Evolutionary conservation across 1,139 yeast species (phyloP).

Genomic region (Pichia sp.): DNA sequence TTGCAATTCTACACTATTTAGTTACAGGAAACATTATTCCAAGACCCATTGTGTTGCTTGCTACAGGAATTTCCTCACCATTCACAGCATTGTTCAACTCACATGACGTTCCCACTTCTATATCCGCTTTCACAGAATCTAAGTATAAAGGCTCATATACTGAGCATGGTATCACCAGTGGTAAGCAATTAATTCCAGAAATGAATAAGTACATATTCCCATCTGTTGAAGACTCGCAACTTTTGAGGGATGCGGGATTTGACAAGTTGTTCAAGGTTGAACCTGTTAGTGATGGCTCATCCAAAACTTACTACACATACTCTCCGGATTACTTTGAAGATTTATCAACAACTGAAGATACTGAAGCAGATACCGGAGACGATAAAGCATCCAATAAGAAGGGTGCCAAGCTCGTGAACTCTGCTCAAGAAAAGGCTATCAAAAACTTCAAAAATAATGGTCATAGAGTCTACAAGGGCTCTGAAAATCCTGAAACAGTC

Average conservation of each 20-base stretch:
- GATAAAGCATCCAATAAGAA: not conserved
- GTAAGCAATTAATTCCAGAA: slow-evolving; percentile 36
- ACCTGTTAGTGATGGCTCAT: slow-evolving; percentile 19
- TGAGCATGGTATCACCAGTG: slow-evolving; percentile 9
- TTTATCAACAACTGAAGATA: not conserved
- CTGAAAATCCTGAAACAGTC: slow-evolving; percentile 55
- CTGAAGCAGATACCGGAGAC: slow-evolving; percentile 23
- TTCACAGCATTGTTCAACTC: not conserved
- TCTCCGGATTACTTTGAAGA: slow-evolving; percentile 24
- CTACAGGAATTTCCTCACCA: too few relatives aligned
- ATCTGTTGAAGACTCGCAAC: slow-evolving; percentile 56
- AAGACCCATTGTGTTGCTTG: not conserved
- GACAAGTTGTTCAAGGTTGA: slow-evolving; percentile 41
- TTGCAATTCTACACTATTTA: not conserved
- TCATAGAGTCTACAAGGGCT: slow-evolving; percentile 44
- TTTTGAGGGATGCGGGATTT: slow-evolving; percentile 48
- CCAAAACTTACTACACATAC: slow-evolving; percentile 34
- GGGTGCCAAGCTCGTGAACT: not conserved
- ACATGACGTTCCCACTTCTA: slow-evolving; percentile 4
- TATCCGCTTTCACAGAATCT: slow-evolving; percentile 6
- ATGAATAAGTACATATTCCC: slow-evolving; percentile 55
- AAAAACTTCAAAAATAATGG: slow-evolving; percentile 60
- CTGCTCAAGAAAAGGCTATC: slow-evolving; percentile 32
- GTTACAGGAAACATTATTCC: not conserved
- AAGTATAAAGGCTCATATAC: slow-evolving; percentile 5